phyloP scores from a whole-genome alignment of 257 asterid species.

The Solanum ahanhuiri region DNA sequence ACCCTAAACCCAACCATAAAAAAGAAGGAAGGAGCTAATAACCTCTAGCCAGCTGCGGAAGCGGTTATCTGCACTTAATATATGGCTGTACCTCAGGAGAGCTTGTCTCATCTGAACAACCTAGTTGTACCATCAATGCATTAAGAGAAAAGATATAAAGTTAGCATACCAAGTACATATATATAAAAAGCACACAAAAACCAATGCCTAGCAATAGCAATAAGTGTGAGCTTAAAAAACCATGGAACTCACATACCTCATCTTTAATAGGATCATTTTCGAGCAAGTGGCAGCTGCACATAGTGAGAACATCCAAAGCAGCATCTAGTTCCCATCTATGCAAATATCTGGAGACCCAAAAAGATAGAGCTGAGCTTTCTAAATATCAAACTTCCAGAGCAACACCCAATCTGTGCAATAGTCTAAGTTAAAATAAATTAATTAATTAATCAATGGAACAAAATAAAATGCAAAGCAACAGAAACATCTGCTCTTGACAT shows the following conservation, averaged over 20 bases:
- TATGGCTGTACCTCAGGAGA: constrained; percentile 73
- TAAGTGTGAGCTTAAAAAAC: background rate
- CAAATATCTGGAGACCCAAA: constrained; percentile 47
- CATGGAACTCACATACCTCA: constrained; percentile 42
- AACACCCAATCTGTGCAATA: background rate
- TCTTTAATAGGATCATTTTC: constrained; percentile 52
- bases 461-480: background rate
- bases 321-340: constrained; percentile 85
- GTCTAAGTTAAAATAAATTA: background rate
- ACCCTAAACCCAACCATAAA: background rate
- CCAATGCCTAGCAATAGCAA: background rate
- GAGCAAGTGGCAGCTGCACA: constrained; percentile 89
- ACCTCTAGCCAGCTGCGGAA: constrained; percentile 98
- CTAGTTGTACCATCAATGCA: constrained; percentile 21
- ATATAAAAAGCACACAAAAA: background rate
- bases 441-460: background rate
- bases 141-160: background rate
- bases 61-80: constrained; percentile 85
- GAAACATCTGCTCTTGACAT: background rate
- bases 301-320: constrained; percentile 87
- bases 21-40: background rate
- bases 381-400: background rate
- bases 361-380: background rate
- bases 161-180: background rate
- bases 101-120: constrained; percentile 80